A percentile compares a stretch with the other conserved stretches of the same genome.
phyloP scores from a whole-genome alignment of 768 basidiomycete species.

The Dentipellis fragilis region DNA sequence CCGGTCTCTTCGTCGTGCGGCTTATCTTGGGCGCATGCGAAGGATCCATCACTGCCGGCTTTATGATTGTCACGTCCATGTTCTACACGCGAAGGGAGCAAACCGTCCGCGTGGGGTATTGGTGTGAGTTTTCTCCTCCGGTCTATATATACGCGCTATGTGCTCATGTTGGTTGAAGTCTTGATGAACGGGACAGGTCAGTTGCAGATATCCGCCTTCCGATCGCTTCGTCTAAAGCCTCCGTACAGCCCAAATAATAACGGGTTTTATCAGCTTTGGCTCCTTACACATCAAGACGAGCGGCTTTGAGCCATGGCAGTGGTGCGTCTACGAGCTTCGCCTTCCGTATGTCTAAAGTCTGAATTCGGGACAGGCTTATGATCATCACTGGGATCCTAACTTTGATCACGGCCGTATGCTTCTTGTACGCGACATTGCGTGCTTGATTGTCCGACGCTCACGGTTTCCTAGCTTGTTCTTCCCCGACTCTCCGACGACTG shows the following conservation, averaged over 20 bases:
- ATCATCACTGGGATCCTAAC: slow-evolving; percentile 58
- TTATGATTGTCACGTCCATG: slow-evolving; percentile 70
- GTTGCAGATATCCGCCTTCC: not conserved
- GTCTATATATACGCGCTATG: not conserved
- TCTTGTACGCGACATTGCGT: slow-evolving; percentile 33
- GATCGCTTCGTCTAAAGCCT: not conserved
- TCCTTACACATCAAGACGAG: slow-evolving; percentile 47
- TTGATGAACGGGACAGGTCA: slow-evolving; percentile 67
- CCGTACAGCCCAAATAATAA: slow-evolving; percentile 52
- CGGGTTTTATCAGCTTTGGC: slow-evolving; percentile 62
- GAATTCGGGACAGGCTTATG: slow-evolving; percentile 42
- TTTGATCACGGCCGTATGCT: slow-evolving; percentile 36
- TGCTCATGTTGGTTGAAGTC: slow-evolving; percentile 26
- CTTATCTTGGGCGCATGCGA: slow-evolving; percentile 67
- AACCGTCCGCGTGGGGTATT: slow-evolving; percentile 60
- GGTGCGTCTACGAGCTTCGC: slow-evolving; percentile 26
- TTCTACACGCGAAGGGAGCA: slow-evolving; percentile 69
- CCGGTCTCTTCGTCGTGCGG: slow-evolving; percentile 51
- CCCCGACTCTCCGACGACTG: slow-evolving; percentile 65
- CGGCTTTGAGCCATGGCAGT: slow-evolving; percentile 64
- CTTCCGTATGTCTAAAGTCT: slow-evolving; percentile 6
- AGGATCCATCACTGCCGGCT: slow-evolving; percentile 61
- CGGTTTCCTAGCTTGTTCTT: slow-evolving; percentile 48
- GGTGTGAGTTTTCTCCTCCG: slow-evolving; percentile 42
- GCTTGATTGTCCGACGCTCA: not conserved